These are phyloP conservation scores for Helotiales sp. DNA, from an alignment of 2,329 filamentous ascomycete species.

Conservation along the genomic window DNA sequence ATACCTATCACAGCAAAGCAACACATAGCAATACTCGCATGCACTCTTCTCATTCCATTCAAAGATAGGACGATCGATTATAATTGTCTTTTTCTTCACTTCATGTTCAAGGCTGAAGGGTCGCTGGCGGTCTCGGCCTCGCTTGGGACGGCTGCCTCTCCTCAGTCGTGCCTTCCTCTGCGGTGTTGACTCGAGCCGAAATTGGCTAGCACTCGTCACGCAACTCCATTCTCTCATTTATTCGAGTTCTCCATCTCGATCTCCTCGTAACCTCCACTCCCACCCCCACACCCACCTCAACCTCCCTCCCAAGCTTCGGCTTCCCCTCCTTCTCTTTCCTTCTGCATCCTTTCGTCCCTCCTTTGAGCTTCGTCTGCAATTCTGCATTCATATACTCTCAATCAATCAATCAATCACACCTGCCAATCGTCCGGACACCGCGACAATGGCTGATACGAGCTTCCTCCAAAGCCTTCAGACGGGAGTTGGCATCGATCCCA, in stretches of 20 bases:
- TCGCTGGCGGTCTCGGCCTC: not conserved
- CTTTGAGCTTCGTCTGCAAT: not conserved
- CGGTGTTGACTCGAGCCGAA: not conserved
- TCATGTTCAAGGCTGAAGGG: not conserved
- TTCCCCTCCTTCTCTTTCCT: not conserved
- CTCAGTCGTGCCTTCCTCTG: not conserved
- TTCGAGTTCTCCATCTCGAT: not conserved
- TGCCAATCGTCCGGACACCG: not conserved
- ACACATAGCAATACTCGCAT: not conserved
- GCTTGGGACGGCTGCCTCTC: not conserved
- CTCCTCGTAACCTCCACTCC: not conserved
- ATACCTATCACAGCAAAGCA: not conserved
- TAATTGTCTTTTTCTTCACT: not conserved
- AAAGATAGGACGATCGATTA: not conserved
- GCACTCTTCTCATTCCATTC: not conserved
- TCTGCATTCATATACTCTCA: not conserved
- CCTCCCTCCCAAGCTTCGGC: not conserved
- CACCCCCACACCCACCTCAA: too few relatives aligned
- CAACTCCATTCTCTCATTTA: not conserved
- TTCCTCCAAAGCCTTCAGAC: not conserved
- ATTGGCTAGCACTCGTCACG: not conserved
- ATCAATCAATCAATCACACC: too few relatives aligned
- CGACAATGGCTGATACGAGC: not conserved
- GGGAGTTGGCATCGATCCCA: not conserved
- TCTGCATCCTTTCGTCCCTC: constrained; percentile 1